These are phyloP conservation scores for Choanephora cucurbitarum DNA, from an alignment of 371 early-diverging fungal species.

Conservation along the genomic window DNA sequence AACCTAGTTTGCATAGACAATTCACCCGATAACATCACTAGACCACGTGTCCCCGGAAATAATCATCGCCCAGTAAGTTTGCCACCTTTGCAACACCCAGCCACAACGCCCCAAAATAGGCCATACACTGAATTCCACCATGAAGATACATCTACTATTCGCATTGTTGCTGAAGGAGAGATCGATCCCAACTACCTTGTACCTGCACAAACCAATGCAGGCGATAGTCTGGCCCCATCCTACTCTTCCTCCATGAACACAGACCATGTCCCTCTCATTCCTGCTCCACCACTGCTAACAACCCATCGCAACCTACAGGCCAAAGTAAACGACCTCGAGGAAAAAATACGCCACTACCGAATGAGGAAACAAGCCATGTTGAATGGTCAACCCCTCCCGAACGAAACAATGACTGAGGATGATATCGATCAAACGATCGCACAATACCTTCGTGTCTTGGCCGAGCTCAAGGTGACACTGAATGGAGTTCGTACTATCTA, in stretches of 20 bases:
- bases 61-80: slow-evolving; percentile 20
- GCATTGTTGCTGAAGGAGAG: slow-evolving; percentile 41
- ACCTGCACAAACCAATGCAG: slow-evolving; percentile 54
- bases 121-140: slow-evolving; percentile 21
- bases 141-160: slow-evolving; percentile 2
- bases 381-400: not conserved
- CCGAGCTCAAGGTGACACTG: slow-evolving; percentile 54
- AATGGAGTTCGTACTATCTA: slow-evolving; percentile 60
- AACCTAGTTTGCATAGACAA: slow-evolving; percentile 16
- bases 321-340: slow-evolving; percentile 43
- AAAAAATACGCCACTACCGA: slow-evolving; percentile 30
- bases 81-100: slow-evolving; percentile 15
- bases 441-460: slow-evolving; percentile 43
- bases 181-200: slow-evolving; percentile 49
- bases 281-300: slow-evolving; percentile 57
- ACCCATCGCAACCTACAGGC: slow-evolving; percentile 51
- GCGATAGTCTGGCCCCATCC: slow-evolving; percentile 42
- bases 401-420: slow-evolving; percentile 31
- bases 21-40: slow-evolving; percentile 14
- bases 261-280: slow-evolving; percentile 55
- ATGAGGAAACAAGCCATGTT: slow-evolving; percentile 27
- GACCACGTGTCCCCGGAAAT: slow-evolving; percentile 14
- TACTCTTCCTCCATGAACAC: slow-evolving; percentile 26
- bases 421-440: slow-evolving; percentile 47
- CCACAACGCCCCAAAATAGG: slow-evolving; percentile 6